Conservation (phyloP, 345 rosid genomes). For the Eutrema heterophyllum region DNA sequence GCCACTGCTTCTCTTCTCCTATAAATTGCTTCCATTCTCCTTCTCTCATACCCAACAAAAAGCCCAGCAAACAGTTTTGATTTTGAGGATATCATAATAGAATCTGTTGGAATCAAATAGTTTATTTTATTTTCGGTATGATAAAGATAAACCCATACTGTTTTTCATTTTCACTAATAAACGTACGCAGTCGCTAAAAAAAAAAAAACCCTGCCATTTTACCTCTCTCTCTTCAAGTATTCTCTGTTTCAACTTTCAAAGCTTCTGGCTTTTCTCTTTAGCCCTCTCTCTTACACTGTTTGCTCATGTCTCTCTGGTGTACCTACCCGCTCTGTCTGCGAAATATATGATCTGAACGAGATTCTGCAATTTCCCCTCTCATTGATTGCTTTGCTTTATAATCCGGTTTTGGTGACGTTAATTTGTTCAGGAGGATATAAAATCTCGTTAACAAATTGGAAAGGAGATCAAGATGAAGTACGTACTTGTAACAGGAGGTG, state of each 20-base stretch:
- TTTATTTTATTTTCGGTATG: background rate
- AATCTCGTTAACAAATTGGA: background rate
- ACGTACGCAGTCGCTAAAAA: background rate
- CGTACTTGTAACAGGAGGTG: slow-evolving; percentile 56
- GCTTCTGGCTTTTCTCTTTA: background rate
- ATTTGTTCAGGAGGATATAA: background rate
- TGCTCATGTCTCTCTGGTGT: slow-evolving; percentile 1
- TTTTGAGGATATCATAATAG: background rate
- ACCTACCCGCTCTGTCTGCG: background rate
- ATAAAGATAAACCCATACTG: background rate
- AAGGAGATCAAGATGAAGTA: slow-evolving; percentile 40
- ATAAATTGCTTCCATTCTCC: slow-evolving; percentile 7
- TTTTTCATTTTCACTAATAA: background rate
- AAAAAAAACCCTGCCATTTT: background rate
- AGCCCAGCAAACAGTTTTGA: background rate
- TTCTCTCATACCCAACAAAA: background rate
- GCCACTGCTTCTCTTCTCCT: background rate
- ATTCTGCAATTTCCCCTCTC: background rate
- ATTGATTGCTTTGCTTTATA: background rate
- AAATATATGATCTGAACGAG: background rate
- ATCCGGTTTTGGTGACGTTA: background rate
- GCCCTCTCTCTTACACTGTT: background rate
- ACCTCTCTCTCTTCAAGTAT: background rate
- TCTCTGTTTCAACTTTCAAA: slow-evolving; percentile 13
- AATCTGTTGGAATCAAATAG: background rate